phyloP scores from a whole-genome alignment of 345 rosid genomes.

The Reutealis trisperma region DNA sequence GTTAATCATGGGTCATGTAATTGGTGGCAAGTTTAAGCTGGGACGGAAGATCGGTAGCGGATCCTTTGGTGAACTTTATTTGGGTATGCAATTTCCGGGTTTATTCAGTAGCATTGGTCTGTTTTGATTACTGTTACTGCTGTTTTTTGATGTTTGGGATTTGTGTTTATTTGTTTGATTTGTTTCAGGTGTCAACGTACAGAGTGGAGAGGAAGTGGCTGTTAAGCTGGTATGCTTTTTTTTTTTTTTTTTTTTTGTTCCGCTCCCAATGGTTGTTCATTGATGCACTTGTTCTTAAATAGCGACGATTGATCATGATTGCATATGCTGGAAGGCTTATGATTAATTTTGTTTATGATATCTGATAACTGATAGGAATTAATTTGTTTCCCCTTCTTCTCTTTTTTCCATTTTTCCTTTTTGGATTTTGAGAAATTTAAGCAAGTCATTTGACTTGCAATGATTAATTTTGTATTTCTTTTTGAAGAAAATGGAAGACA shows the following conservation, averaged over 20 bases:
- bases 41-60: constrained; percentile 97
- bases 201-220: constrained; percentile 83
- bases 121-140: background rate
- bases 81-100: constrained; percentile 46
- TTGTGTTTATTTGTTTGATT: background rate
- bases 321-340: background rate
- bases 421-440: constrained; percentile 2
- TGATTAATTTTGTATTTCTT: background rate
- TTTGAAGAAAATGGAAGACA: background rate
- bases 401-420: background rate
- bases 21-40: constrained; percentile 86
- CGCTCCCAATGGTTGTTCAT: background rate
- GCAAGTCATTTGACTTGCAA: background rate
- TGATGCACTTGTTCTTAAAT: background rate
- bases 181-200: constrained; percentile 60
- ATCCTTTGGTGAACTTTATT: constrained; percentile 84
- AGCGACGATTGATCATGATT: background rate
- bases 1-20: constrained; percentile 52
- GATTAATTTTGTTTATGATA: background rate
- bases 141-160: constrained; percentile 3
- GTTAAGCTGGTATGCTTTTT: constrained; percentile 67
- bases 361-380: background rate
- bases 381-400: background rate
- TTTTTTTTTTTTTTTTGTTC: too few species aligned
- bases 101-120: constrained; percentile 1